Conservation (phyloP, 768 basidiomycete species). For the Tulasnella sp. region DNA sequence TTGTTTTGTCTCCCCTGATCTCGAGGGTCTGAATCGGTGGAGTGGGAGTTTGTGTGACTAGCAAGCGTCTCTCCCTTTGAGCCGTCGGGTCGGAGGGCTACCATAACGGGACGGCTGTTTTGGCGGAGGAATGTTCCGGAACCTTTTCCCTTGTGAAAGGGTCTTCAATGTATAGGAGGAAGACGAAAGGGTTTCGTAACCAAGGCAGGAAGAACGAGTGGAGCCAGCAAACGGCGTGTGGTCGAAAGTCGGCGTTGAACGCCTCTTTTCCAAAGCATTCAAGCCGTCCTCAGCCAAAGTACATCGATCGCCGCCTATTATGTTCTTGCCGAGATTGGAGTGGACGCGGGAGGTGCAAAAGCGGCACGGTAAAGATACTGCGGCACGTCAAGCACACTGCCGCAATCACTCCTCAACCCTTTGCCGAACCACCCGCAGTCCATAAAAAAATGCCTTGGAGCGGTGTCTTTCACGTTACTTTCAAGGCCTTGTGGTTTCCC, state of each 20-base stretch:
- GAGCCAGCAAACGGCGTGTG: not conserved
- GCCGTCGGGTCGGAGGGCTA: not conserved
- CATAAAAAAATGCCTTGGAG: too few relatives aligned
- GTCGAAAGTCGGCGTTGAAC: not conserved
- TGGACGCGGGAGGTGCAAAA: too few relatives aligned
- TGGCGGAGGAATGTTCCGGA: not conserved
- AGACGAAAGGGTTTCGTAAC: not conserved
- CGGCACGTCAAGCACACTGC: not conserved
- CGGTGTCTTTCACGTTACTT: too few relatives aligned
- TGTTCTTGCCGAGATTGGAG: not conserved
- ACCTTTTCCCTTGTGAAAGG: not conserved
- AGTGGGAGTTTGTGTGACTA: constrained; percentile 8
- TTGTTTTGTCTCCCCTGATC: not conserved
- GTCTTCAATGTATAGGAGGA: not conserved
- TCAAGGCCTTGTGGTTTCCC: too few relatives aligned
- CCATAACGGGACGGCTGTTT: not conserved
- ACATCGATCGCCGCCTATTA: too few relatives aligned
- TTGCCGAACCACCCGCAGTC: too few relatives aligned
- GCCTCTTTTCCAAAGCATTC: not conserved
- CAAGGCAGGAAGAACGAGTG: not conserved
- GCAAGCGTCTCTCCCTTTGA: not conserved
- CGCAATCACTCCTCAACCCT: too few relatives aligned
- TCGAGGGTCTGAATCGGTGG: not conserved
- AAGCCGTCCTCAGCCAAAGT: not conserved
- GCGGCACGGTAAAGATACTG: not conserved